These are phyloP conservation scores for Thalassiosira ordinaria DNA, from an alignment of 352 stramenopile genomes.

Conservation along the genomic window DNA sequence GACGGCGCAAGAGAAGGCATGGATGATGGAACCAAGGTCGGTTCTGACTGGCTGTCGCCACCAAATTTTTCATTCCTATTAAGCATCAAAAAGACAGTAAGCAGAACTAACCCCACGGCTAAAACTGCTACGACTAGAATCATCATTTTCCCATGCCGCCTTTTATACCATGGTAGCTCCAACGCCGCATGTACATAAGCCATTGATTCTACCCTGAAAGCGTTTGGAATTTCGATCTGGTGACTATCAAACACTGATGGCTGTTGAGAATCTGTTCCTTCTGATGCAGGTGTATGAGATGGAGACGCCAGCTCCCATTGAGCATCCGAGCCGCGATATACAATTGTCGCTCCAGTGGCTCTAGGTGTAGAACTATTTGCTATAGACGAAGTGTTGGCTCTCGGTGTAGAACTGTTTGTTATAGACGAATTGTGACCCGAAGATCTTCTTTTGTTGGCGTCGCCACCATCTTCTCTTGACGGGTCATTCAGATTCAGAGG, in stretches of 20 bases:
- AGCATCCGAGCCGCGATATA: neutral
- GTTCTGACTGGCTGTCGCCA: neutral
- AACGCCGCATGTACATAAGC: neutral
- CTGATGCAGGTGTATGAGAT: neutral
- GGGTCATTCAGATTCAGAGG: no score
- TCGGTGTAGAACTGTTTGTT: neutral
- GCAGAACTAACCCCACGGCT: neutral
- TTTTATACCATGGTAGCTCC: neutral
- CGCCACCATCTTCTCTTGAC: no score
- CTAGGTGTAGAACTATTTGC: neutral
- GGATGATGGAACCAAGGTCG: neutral
- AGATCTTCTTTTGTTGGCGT: no score
- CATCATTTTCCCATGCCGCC: neutral
- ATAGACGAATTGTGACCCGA: neutral
- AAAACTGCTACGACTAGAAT: neutral
- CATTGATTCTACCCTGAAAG: neutral
- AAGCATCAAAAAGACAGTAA: neutral
- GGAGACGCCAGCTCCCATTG: neutral
- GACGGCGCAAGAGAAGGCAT: neutral
- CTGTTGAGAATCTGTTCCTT: neutral
- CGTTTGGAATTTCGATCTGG: neutral
- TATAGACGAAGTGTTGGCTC: neutral
- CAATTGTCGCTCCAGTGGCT: neutral
- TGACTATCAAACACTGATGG: neutral
- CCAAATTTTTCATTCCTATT: neutral